Percentiles rank a stretch among this genome's conserved stretches.
Evolutionary conservation across 192 early-diverging fungal genomes (phyloP).

Genomic region (Backusella sp.): DNA sequence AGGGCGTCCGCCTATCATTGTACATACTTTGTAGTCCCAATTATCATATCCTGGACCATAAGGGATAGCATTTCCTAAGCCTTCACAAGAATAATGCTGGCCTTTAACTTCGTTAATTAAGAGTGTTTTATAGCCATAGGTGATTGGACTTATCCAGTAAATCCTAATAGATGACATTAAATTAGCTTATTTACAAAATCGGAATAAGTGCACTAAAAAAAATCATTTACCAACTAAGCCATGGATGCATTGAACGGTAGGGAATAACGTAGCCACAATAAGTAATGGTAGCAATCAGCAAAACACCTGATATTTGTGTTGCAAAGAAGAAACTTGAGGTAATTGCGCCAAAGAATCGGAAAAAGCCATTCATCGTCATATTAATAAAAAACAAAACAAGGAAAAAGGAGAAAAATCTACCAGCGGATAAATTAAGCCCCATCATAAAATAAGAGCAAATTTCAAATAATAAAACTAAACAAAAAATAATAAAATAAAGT

Average conservation of each 20-base stretch:
- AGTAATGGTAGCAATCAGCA: slow-evolving; percentile 51
- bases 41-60: slow-evolving; percentile 37
- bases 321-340: slow-evolving; percentile 53
- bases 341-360: slow-evolving; percentile 57
- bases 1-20: slow-evolving; percentile 57
- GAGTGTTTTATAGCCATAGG: slow-evolving; percentile 67
- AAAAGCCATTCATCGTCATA: slow-evolving; percentile 56
- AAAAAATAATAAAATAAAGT: slow-evolving; percentile 36
- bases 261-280: slow-evolving; percentile 65
- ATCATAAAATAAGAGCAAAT: slow-evolving; percentile 63
- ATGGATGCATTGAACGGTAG: slow-evolving; percentile 58
- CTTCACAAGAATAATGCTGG: slow-evolving; percentile 35
- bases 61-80: slow-evolving; percentile 27
- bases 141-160: slow-evolving; percentile 67
- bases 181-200: background rate
- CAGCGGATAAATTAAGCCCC: slow-evolving; percentile 48
- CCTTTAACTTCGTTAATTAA: slow-evolving; percentile 65
- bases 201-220: background rate
- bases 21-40: slow-evolving; percentile 51
- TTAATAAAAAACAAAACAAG: slow-evolving; percentile 53
- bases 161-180: slow-evolving; percentile 24
- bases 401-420: slow-evolving; percentile 58
- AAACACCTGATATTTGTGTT: slow-evolving; percentile 49
- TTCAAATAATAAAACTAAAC: slow-evolving; percentile 55
- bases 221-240: slow-evolving; percentile 51